Base-by-base conservation (phyloP, 2,329 filamentous ascomycete genomes). In the Chlorencoelia australis region DNA sequence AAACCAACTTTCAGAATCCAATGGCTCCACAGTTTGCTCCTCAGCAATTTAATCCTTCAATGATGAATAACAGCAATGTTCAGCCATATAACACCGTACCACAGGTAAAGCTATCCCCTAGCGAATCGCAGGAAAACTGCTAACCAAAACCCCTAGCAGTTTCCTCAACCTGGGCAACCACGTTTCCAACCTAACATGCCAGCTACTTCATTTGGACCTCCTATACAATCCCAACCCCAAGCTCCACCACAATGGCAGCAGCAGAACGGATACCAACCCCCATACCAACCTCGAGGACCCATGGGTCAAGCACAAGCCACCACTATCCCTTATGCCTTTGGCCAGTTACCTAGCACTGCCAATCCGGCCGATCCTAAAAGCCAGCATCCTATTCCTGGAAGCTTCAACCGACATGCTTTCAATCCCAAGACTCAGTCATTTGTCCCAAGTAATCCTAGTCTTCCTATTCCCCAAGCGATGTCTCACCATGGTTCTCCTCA, bases 381-480 rank as follows among this genome's bases (percentile, higher is more conserved):
- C 40, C 81, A 87, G 54, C 85, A 94, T 56, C 83, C 85, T 5
- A 77, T 93, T 39, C 84, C 86, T 10, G 85, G 85, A 22, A 91
- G 81, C 60, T 93, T 75, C 55, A 85, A 82, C 54, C 73, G 87
- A 40, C 84, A 86, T 50, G 76, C 82, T 9, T 95, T 96, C 64
- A 95, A 95, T 55, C 89, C 88, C 1, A 88, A 94, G 62, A 95
- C 84, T 11, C 84, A 94, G 54, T 83, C 88, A 0, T 95, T 96
- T 59, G 75, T 94, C 16, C 89, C 89, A 2, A 69, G 68, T 34
- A 66, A 73, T 42, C 66, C 59, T 44, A 63, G 65, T 56, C 59
- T 63, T 19, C 62, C 67, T 3, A 63, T 67, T 45, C 68, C 66
- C 26, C 61, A 57, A 30, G 44, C 53, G 3, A 50, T 56, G 43